Evolutionary conservation across 208 protist species (phyloP), one percentile per base, ranked within the genome.

Genomic region (Leishmania turanica): DNA sequence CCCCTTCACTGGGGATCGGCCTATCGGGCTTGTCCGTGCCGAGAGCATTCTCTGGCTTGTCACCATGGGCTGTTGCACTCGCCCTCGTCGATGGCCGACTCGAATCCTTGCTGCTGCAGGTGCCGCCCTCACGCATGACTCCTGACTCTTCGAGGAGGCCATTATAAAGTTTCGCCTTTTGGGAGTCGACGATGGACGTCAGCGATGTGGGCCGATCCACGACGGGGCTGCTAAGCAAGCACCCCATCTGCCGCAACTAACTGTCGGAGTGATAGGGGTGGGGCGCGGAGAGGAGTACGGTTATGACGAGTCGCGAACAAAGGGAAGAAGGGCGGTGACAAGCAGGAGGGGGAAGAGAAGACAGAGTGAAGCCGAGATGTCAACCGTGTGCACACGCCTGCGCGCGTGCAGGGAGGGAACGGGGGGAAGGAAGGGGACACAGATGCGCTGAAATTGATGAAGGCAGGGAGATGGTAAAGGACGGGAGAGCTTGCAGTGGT

Each of bases 181-280:
- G 31, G 47, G 31, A 0, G 27, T 2, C 27, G 15, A 37, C 27
- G 21, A 31, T 60, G 27, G 70, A 74, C 19, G 71, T 42, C 71
- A 45, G 42, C 31, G 49, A 37, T 17, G 71, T 27, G 71, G 17
- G 3, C 71, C 31, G 13, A 40, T 21, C 56, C 73, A 19, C 73
- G 3, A 62, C n/a, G 21, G 73, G 1, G 54, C 31, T 62, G 73
- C 73, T 77, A n/a, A 77, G 0, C n/a, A 51, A 1, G 21, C 73
- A 77, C 53, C 73, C 73, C 73, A 77, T 77, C 37, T n/a, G n/a
- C 51, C 49, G n/a, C n/a, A 13, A 42, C n/a, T 24, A 27, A 6
- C 7, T 27, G 51, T 21, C 13, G 15, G n/a, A 11, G 45, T 19
- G 69, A 37, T 54, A 45, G 9, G 45, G 69, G 7, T 17, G 27